These are phyloP conservation scores for Plenodomus lindquistii DNA, from an alignment of 2,329 filamentous ascomycete species.

Conservation along the genomic window DNA sequence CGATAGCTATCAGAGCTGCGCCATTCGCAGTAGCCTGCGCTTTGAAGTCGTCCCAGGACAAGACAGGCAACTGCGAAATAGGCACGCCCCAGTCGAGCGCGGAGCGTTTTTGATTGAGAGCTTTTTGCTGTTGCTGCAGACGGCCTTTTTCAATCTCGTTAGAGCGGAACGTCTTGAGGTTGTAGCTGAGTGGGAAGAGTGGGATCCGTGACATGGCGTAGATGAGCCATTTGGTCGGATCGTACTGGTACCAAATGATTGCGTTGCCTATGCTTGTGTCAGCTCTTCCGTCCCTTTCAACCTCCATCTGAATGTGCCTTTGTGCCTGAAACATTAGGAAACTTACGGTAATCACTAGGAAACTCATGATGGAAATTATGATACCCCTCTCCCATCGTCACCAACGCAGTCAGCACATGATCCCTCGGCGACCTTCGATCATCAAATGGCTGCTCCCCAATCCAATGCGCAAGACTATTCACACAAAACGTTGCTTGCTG, in stretches of 20 bases:
- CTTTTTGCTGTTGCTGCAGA: constrained; percentile 34
- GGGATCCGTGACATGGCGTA: constrained; percentile 36
- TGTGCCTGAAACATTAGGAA: neutral
- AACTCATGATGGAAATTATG: constrained; percentile 50
- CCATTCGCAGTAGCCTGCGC: constrained; percentile 34
- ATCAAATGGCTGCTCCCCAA: constrained; percentile 51
- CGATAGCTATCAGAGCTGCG: constrained; percentile 38
- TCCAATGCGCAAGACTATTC: constrained; percentile 57
- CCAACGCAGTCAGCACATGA: constrained; percentile 44
- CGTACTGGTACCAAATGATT: constrained; percentile 45
- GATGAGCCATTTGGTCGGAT: constrained; percentile 49
- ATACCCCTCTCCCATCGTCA: constrained; percentile 48
- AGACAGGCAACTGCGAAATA: constrained; percentile 41
- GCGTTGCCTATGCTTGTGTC: constrained; percentile 35
- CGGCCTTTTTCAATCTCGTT: constrained; percentile 33
- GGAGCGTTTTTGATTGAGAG: constrained; percentile 1
- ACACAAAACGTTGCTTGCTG: constrained; percentile 58
- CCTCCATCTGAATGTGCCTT: constrained; percentile 1
- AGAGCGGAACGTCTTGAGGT: constrained; percentile 46
- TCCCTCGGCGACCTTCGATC: constrained; percentile 44
- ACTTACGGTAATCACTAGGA: constrained; percentile 46
- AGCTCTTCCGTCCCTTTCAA: neutral
- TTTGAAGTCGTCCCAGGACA: constrained; percentile 46
- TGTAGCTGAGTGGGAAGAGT: constrained; percentile 37
- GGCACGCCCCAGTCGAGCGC: constrained; percentile 46